Conservation (phyloP, 2,329 filamentous ascomycete species). For the Pseudocercospora musae region DNA sequence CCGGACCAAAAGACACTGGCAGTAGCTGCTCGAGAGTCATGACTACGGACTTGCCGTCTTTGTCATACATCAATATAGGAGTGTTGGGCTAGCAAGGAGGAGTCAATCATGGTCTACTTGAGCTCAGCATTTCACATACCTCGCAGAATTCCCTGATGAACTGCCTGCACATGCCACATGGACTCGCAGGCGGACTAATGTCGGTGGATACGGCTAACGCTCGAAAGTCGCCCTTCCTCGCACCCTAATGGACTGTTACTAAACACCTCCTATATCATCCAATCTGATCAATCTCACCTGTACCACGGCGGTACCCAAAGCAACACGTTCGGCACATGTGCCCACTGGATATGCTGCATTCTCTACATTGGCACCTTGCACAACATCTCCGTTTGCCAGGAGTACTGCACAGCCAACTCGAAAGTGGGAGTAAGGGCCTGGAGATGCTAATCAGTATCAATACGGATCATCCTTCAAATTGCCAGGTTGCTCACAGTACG, state of each 20-base stretch:
- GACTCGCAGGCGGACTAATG: constrained; percentile 49
- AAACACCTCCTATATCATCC: not conserved
- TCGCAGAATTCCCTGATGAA: constrained; percentile 57
- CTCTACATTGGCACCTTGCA: constrained; percentile 80
- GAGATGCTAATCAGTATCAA: not conserved
- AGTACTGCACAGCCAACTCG: constrained; percentile 83
- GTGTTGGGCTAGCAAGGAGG: constrained; percentile 40
- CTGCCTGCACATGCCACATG: constrained; percentile 95
- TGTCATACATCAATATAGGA: constrained; percentile 91
- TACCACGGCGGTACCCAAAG: constrained; percentile 74
- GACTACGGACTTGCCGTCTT: constrained; percentile 68
- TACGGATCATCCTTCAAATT: not conserved
- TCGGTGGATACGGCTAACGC: constrained; percentile 86
- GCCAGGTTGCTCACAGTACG: constrained; percentile 64
- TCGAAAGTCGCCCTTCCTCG: constrained; percentile 57
- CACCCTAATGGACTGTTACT: constrained; percentile 25
- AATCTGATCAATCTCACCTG: constrained; percentile 28
- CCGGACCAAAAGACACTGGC: constrained; percentile 54
- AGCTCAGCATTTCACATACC: constrained; percentile 21
- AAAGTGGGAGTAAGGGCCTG: constrained; percentile 83
- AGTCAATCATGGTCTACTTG: not conserved
- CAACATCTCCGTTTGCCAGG: constrained; percentile 50
- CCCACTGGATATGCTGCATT: constrained; percentile 91
- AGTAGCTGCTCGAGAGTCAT: constrained; percentile 63
- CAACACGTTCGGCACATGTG: constrained; percentile 94